Evolutionary conservation across 2,329 filamentous ascomycete genomes (phyloP), one percentile per base, ranked within the genome.

Genomic region (Stemphylium vesicarium): DNA sequence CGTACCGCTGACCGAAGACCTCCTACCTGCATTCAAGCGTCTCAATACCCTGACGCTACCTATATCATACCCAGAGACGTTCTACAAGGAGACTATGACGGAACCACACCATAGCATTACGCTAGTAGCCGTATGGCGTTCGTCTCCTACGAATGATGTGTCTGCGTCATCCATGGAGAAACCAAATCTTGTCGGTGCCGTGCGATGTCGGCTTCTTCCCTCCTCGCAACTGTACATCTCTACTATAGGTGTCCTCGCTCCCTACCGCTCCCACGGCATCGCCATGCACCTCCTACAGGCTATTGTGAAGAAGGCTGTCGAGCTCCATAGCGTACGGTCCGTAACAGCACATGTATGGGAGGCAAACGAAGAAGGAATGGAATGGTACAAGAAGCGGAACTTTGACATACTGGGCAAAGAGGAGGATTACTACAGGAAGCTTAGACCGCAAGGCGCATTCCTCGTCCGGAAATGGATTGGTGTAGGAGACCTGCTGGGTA

Each of bases 271-370:
- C 1, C 78, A 81, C 53, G 85, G 85, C 0, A 79, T 88, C 20
- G 86, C 85, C 2, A 78, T 82, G 10, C 79, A 81, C 15, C 73
- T 88, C 22, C 75, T 88, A 7, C 66, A 75, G 4, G 59, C 60
- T 2, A 61, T 82, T 68, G 76, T 63, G 65, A 79, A 59, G 77
- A 84, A 70, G 75, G 82, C 60, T 9, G 77, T 81, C 4, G 75
- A 77, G 29, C 75, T 81, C 50, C 82, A 85, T 58, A 79, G 80
- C 22, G 80, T 84, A 22, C 73, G 71, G 10, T 77, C 75, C 12
- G 80, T 88, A 16, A 85, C 82, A 2, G 86, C 86, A 10, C 86
- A 88, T 70, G 85, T 88, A 0, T 88, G 87, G 80, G 84, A 86
- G 61, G 81, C 80, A 18, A 88, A 88, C 51, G 77, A 80, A 15